Evolutionary conservation across 2,329 filamentous ascomycete species (phyloP).

Genomic region (Reticulascus tulasneorum): DNA sequence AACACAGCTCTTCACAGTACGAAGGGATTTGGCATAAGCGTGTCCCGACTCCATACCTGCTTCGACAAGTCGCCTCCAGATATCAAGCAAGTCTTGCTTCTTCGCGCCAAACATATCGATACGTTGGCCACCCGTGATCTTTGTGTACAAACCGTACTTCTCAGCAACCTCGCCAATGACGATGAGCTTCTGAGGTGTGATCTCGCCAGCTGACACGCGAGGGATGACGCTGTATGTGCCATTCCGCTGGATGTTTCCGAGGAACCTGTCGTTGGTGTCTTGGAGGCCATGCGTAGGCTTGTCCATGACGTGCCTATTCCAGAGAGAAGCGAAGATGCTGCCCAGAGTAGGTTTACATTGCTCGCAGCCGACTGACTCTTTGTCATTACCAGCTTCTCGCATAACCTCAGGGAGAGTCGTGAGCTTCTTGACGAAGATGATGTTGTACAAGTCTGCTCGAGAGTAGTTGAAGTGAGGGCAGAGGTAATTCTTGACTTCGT

Average conservation of each 20-base stretch:
- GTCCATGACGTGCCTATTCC: conserved; percentile 80
- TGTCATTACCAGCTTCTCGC: conserved; percentile 69
- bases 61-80: conserved; percentile 76
- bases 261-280: conserved; percentile 84
- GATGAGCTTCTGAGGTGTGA: conserved; percentile 81
- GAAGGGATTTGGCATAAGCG: conserved; percentile 82
- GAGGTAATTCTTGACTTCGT: conserved; percentile 81
- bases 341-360: conserved; percentile 79
- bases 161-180: conserved; percentile 79
- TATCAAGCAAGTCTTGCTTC: conserved; percentile 78
- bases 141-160: conserved; percentile 81
- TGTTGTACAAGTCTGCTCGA: conserved; percentile 84
- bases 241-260: conserved; percentile 88
- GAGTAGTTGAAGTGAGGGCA: conserved; percentile 83
- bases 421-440: conserved; percentile 76
- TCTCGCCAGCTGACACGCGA: conserved; percentile 78
- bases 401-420: conserved; percentile 72
- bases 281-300: conserved; percentile 68
- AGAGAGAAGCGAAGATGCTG: conserved; percentile 76
- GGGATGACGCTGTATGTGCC: conserved; percentile 88
- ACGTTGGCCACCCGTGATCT: conserved; percentile 87
- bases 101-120: conserved; percentile 91
- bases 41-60: conserved; percentile 89
- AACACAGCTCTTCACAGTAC: conserved; percentile 89
- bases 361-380: conserved; percentile 75